Percentiles rank a stretch among this genome's conserved stretches.
phyloP scores from a whole-genome alignment of 208 protist species.

The Acanthamoeba triangularis region DNA sequence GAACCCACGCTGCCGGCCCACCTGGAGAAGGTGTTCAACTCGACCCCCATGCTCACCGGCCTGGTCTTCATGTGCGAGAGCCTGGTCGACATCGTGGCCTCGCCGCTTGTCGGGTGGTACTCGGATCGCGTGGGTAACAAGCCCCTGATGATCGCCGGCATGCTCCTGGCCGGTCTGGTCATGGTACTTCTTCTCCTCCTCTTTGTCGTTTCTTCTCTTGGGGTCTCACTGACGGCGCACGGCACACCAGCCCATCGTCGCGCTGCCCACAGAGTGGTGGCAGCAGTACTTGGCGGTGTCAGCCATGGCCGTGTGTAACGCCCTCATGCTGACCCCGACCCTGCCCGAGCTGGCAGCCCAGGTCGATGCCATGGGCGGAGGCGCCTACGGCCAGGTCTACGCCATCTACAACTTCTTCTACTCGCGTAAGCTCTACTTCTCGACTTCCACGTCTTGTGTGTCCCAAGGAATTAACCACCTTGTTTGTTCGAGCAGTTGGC shows the following conservation, averaged over 20 bases:
- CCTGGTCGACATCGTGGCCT: not conserved
- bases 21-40: not conserved
- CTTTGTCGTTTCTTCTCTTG: not conserved
- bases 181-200: not conserved
- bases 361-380: constrained; percentile 17
- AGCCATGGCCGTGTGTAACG: constrained; percentile 3
- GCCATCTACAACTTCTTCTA: constrained; percentile 56
- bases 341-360: not conserved
- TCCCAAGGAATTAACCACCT: not conserved
- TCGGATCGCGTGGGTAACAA: constrained; percentile 5
- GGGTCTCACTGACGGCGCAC: not conserved
- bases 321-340: constrained; percentile 12
- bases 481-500: not conserved
- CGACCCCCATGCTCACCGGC: not conserved
- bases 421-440: not conserved
- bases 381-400: constrained; percentile 28
- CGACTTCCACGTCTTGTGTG: not conserved
- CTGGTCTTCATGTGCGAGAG: constrained; percentile 40
- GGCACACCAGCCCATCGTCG: not conserved
- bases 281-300: constrained; percentile 21
- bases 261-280: constrained; percentile 21
- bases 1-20: not conserved
- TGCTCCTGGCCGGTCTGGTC: not conserved
- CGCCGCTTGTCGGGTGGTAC: not conserved
- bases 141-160: not conserved